Percentiles rank a stretch among this genome's conserved stretches.
phyloP scores from a whole-genome alignment of 108 stramenopile genomes.

The Fragilaria crotonensis region DNA sequence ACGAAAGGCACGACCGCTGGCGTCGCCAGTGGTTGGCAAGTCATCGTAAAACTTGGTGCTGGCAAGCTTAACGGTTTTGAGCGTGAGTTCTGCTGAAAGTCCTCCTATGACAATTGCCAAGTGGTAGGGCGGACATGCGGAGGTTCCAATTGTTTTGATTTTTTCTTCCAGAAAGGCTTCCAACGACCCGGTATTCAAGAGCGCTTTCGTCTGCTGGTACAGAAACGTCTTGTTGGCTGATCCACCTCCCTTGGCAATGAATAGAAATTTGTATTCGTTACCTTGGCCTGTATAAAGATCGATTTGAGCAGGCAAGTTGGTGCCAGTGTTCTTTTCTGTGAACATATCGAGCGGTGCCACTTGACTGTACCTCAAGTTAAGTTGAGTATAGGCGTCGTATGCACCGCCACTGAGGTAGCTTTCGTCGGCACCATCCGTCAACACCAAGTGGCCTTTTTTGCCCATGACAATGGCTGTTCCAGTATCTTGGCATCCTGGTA shows the following conservation, averaged over 20 bases:
- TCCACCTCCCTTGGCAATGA: constrained; percentile 97
- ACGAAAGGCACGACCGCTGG: constrained; percentile 87
- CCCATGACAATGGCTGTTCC: constrained; percentile 94
- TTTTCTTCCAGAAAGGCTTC: constrained; percentile 86
- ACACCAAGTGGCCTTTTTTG: constrained; percentile 84
- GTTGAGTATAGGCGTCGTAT: constrained; percentile 85
- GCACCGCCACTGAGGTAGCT: constrained; percentile 80
- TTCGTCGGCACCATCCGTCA: constrained; percentile 96
- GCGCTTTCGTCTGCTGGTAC: constrained; percentile 94
- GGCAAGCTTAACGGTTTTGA: constrained; percentile 94
- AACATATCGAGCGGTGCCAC: constrained; percentile 96
- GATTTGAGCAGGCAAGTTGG: constrained; percentile 92
- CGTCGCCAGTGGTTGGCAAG: constrained; percentile 85
- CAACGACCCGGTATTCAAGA: constrained; percentile 81
- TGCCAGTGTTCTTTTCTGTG: constrained; percentile 88
- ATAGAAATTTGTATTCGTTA: constrained; percentile 85
- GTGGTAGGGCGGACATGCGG: constrained; percentile 95
- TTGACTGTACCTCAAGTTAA: constrained; percentile 89
- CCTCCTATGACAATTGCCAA: constrained; percentile 94
- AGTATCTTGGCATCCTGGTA: constrained; percentile 96
- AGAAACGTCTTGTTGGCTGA: constrained; percentile 96
- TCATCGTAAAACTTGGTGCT: constrained; percentile 91
- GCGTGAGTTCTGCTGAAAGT: constrained; percentile 84
- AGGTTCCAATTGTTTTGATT: constrained; percentile 92
- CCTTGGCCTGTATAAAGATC: constrained; percentile 84